Evolutionary conservation across 23 red algal genomes (phyloP).

Genomic region (Gracilaria domingensis): DNA sequence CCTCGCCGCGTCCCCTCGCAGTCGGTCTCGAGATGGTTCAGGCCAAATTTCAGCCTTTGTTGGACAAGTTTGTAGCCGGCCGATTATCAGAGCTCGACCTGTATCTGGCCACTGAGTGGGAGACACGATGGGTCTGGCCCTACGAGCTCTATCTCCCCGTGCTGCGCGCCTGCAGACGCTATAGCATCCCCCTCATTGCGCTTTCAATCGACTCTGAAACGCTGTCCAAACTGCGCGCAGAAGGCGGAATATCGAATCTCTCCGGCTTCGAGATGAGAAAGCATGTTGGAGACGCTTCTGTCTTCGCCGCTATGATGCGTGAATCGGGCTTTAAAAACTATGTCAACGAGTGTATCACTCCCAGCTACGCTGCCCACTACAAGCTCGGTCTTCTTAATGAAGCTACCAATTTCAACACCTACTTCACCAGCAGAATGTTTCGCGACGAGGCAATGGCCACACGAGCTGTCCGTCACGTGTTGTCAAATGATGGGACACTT

Average conservation of each 20-base stretch:
- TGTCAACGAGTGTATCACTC: slow-evolving; percentile 62
- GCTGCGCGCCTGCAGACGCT: slow-evolving; percentile 49
- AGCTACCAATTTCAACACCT: slow-evolving; percentile 51
- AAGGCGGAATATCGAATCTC: background rate
- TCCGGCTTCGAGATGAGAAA: slow-evolving; percentile 22
- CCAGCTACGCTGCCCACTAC: slow-evolving; percentile 57
- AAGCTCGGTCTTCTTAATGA: slow-evolving; percentile 21
- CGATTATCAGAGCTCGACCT: slow-evolving; percentile 70
- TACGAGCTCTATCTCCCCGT: slow-evolving; percentile 82
- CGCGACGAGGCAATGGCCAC: slow-evolving; percentile 76
- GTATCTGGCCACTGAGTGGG: slow-evolving; percentile 78
- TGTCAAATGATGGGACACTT: slow-evolving; percentile 15
- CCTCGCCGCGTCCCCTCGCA: slow-evolving; percentile 13
- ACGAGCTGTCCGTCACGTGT: slow-evolving; percentile 1
- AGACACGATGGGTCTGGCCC: slow-evolving; percentile 80
- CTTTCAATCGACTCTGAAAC: slow-evolving; percentile 55
- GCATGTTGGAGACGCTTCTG: slow-evolving; percentile 20
- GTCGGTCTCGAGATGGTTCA: slow-evolving; percentile 80
- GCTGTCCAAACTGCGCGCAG: slow-evolving; percentile 22
- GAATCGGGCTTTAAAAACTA: slow-evolving; percentile 53
- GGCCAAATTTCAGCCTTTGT: slow-evolving; percentile 38
- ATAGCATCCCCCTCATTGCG: slow-evolving; percentile 56
- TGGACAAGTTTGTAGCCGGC: slow-evolving; percentile 72
- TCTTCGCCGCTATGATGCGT: slow-evolving; percentile 46
- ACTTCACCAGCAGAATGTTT: slow-evolving; percentile 58